A percentile compares a stretch with the other conserved stretches of the same genome.
Evolutionary conservation across 495 filamentous ascomycete genomes (phyloP).

Genomic region (Collariella sp.): DNA sequence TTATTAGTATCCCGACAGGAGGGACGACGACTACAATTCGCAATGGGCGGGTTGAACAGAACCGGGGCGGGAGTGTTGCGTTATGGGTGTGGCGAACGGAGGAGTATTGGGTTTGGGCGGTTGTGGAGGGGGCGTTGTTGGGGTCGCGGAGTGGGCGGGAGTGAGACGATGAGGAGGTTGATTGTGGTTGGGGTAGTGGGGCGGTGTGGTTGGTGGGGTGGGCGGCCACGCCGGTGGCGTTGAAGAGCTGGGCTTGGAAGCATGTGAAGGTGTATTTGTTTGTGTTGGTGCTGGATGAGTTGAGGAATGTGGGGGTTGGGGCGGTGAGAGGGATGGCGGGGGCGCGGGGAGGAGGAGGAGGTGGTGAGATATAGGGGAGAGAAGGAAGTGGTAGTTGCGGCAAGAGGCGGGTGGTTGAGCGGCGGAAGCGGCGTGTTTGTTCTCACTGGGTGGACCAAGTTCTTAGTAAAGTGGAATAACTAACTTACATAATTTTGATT

Average conservation of each 20-base stretch:
- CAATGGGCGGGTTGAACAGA: conserved; percentile 9
- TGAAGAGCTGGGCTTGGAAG: conserved; percentile 18
- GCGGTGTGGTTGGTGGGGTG: conserved; percentile 10
- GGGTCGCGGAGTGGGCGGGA: conserved; percentile 8
- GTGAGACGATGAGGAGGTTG: conserved; percentile 9
- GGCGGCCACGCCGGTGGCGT: conserved; percentile 12
- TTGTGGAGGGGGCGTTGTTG: conserved; percentile 4
- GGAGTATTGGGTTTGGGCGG: conserved; percentile 10
- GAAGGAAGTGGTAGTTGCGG: no score
- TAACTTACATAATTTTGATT: no score
- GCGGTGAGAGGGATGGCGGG: background rate
- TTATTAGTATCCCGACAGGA: conserved; percentile 5
- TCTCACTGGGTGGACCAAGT: no score
- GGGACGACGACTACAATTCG: background rate
- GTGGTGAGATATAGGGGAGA: background rate
- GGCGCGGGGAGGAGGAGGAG: background rate
- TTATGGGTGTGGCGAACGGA: conserved; percentile 7
- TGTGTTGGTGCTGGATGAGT: conserved; percentile 14
- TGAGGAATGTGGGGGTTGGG: background rate
- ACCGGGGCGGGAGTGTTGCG: background rate
- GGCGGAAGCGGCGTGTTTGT: no score
- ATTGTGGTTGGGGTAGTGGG: conserved; percentile 1
- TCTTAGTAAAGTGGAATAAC: no score
- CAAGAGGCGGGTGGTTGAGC: no score
- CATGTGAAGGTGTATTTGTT: conserved; percentile 17